phyloP scores from a whole-genome alignment of 2,329 filamentous ascomycete species.

The Alternaria infectoria region DNA sequence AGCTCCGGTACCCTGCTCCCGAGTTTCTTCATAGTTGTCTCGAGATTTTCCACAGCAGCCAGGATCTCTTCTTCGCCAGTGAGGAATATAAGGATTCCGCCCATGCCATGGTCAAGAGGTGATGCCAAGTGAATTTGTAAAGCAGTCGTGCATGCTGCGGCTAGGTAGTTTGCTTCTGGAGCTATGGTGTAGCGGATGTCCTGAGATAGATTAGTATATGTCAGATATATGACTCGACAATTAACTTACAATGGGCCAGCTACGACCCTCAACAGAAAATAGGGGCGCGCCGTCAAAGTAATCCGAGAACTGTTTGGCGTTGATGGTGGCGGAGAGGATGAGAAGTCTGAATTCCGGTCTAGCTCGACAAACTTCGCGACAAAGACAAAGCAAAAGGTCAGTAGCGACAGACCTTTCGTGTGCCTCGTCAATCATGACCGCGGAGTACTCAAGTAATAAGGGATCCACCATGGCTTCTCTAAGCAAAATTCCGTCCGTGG shows the following conservation, averaged over 20 bases:
- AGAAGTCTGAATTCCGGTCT: conserved; percentile 86
- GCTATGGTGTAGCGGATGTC: conserved; percentile 57
- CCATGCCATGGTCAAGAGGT: no score
- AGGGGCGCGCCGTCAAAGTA: no score
- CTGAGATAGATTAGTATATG: neutral
- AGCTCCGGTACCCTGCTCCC: conserved; percentile 85
- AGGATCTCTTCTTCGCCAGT: conserved; percentile 98
- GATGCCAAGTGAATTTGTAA: no score
- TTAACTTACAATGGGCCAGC: no score
- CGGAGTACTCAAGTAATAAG: no score
- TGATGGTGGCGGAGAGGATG: conserved; percentile 93
- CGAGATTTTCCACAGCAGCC: conserved; percentile 79
- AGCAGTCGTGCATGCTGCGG: conserved; percentile 87
- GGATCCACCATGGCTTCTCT: no score
- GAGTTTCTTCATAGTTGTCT: conserved; percentile 85
- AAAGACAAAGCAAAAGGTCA: conserved; percentile 84
- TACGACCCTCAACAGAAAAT: no score
- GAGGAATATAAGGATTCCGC: conserved; percentile 71
- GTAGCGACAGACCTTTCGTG: conserved; percentile 93
- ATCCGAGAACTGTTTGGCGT: conserved; percentile 86
- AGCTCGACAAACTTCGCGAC: conserved; percentile 86
- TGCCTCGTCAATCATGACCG: conserved; percentile 77
- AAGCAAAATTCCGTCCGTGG: conserved; percentile 83
- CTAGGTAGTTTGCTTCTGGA: conserved; percentile 85
- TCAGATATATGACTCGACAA: conserved; percentile 43